A percentile compares a stretch with the other conserved stretches of the same genome.
phyloP scores from a whole-genome alignment of 2,329 filamentous ascomycete species.

The Aspergillus sp. region DNA sequence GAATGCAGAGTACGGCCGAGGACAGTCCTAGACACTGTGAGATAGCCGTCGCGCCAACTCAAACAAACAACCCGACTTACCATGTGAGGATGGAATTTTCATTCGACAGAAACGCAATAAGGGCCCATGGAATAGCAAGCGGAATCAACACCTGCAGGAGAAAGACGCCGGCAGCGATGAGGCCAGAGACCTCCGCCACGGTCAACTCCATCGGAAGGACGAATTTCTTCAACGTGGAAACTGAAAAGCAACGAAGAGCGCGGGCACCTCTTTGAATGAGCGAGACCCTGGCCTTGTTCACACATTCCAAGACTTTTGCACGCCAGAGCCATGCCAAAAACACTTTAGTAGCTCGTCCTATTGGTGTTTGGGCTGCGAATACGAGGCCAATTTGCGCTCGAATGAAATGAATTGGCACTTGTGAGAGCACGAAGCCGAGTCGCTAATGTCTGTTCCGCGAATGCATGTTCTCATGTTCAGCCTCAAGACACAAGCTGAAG shows the following conservation, averaged over 20 bases:
- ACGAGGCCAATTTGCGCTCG: too few relatives aligned
- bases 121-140: background rate
- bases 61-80: constrained; percentile 18
- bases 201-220: constrained; percentile 20
- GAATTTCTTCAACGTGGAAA: background rate
- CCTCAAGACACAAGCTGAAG: too few relatives aligned
- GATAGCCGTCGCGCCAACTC: too few relatives aligned
- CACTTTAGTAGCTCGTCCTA: too few relatives aligned
- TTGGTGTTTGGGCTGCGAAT: too few relatives aligned
- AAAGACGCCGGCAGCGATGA: constrained; percentile 37
- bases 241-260: background rate
- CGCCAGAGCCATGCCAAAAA: too few relatives aligned
- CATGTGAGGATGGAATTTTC: constrained; percentile 42
- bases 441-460: too few relatives aligned
- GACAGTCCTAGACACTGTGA: constrained; percentile 17
- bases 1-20: constrained; percentile 38
- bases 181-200: constrained; percentile 41
- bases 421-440: too few relatives aligned
- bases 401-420: too few relatives aligned
- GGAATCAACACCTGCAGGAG: background rate
- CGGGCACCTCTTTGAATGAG: background rate
- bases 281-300: too few relatives aligned
- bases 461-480: too few relatives aligned
- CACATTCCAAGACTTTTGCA: too few relatives aligned
- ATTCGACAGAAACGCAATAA: constrained; percentile 26